A percentile compares a stretch with the other conserved stretches of the same genome.
Conservation (phyloP, 2,329 filamentous ascomycete species). For the Blastomyces percursus region DNA sequence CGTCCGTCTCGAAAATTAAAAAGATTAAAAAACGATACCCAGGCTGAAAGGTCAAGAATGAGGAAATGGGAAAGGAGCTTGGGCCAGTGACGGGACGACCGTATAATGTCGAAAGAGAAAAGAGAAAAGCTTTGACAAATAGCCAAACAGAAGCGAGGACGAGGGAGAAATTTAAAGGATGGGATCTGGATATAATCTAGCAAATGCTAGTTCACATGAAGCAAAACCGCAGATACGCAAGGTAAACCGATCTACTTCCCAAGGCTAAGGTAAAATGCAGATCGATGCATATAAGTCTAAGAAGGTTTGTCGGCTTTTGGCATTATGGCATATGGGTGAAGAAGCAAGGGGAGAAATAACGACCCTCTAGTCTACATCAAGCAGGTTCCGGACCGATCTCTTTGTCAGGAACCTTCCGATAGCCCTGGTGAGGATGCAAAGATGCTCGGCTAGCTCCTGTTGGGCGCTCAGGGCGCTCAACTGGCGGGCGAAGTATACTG, state of each 20-base stretch:
- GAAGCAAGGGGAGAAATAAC: background rate
- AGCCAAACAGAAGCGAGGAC: conserved; percentile 8
- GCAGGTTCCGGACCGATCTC: conserved; percentile 4
- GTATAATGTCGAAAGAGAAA: background rate
- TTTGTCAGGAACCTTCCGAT: conserved; percentile 13
- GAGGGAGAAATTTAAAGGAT: conserved; percentile 10
- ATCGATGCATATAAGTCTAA: conserved; percentile 11
- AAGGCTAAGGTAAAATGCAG: conserved; percentile 13
- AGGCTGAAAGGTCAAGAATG: conserved; percentile 1
- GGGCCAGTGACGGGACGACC: background rate
- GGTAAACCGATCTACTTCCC: conserved; percentile 9
- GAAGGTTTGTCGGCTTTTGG: conserved; percentile 13
- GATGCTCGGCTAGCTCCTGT: background rate
- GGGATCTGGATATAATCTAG: background rate
- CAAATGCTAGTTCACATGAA: conserved; percentile 1
- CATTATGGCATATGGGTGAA: conserved; percentile 8
- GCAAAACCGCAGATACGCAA: conserved; percentile 9
- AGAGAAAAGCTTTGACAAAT: conserved; percentile 2
- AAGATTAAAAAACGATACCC: background rate
- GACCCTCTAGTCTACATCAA: conserved; percentile 1
- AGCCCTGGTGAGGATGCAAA: background rate
- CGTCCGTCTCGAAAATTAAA: conserved; percentile 2
- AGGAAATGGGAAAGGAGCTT: conserved; percentile 3
- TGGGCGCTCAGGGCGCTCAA: conserved; percentile 1
- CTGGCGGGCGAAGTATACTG: background rate